Evolutionary conservation across 108 stramenopile genomes (phyloP).

Genomic region (Stephanodiscus triporus): DNA sequence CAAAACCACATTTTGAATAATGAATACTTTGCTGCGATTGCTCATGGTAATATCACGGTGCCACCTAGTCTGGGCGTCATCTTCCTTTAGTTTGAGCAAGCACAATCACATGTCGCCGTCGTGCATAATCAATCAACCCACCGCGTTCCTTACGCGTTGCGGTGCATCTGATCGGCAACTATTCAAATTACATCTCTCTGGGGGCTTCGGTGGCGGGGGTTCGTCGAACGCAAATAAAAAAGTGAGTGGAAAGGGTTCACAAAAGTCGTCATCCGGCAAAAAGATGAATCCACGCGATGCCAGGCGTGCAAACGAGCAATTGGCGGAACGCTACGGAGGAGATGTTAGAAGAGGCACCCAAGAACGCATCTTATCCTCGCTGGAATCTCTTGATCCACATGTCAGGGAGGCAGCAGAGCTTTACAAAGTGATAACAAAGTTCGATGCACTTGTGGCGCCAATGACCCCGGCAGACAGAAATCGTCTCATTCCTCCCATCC

Average conservation of each 20-base stretch:
- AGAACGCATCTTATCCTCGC: slow-evolving; percentile 48
- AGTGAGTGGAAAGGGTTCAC: slow-evolving; percentile 1
- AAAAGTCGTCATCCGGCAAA: slow-evolving; percentile 14
- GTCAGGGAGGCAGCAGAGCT: slow-evolving; percentile 54
- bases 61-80: neutral
- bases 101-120: neutral
- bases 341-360: slow-evolving; percentile 65
- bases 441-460: slow-evolving; percentile 50
- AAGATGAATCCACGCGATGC: slow-evolving; percentile 35
- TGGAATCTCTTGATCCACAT: slow-evolving; percentile 53
- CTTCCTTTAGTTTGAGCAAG: neutral
- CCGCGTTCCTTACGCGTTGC: neutral
- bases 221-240: slow-evolving; percentile 8
- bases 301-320: slow-evolving; percentile 22
- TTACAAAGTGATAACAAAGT: slow-evolving; percentile 55
- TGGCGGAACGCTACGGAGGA: slow-evolving; percentile 57
- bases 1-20: neutral
- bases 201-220: slow-evolving; percentile 27
- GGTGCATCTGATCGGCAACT: slow-evolving; percentile 4
- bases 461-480: slow-evolving; percentile 48
- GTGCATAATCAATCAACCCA: slow-evolving; percentile 1
- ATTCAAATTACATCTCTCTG: slow-evolving; percentile 6
- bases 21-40: neutral
- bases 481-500: slow-evolving; percentile 44
- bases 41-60: neutral